phyloP scores from a whole-genome alignment of 768 basidiomycete genomes.

The Cyclocybe aegerita region DNA sequence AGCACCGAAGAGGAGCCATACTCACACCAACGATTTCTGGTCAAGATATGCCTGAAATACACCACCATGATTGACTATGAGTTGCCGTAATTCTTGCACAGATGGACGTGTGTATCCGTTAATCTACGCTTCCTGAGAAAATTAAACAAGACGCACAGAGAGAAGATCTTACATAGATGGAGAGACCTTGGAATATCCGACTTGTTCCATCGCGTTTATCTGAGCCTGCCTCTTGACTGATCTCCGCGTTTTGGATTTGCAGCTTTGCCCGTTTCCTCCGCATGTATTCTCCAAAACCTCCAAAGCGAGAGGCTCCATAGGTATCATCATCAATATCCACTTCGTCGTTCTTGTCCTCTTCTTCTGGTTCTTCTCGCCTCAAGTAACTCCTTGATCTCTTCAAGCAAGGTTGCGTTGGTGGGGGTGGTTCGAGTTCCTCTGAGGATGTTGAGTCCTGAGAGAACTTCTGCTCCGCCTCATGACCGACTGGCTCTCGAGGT shows the following conservation, averaged over 20 bases:
- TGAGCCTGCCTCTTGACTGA: conserved; percentile 18
- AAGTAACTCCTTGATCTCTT: conserved; percentile 37
- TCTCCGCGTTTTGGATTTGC: conserved; percentile 69
- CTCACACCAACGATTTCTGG: conserved; percentile 72
- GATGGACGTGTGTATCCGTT: conserved; percentile 91
- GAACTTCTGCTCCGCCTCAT: background rate
- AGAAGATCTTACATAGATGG: conserved; percentile 73
- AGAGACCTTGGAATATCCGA: conserved; percentile 68
- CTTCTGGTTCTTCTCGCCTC: conserved; percentile 22
- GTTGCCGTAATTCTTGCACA: conserved; percentile 75
- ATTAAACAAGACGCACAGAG: background rate
- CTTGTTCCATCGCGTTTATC: conserved; percentile 22
- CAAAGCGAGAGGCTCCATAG: conserved; percentile 81
- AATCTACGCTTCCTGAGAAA: conserved; percentile 46
- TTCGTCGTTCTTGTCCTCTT: conserved; percentile 9
- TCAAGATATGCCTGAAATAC: conserved; percentile 82
- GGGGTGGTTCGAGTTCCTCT: conserved; percentile 33
- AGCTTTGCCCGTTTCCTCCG: conserved; percentile 86
- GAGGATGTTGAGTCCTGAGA: conserved; percentile 15
- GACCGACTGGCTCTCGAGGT: conserved; percentile 9
- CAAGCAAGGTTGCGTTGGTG: conserved; percentile 36
- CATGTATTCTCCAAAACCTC: conserved; percentile 89
- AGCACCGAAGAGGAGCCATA: conserved; percentile 8
- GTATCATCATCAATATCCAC: conserved; percentile 33
- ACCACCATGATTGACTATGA: conserved; percentile 85